A percentile compares a stretch with the other conserved stretches of the same genome.
Evolutionary conservation across 83 land plant species (phyloP).

Genomic region (Diphasiastrum complanatum): DNA sequence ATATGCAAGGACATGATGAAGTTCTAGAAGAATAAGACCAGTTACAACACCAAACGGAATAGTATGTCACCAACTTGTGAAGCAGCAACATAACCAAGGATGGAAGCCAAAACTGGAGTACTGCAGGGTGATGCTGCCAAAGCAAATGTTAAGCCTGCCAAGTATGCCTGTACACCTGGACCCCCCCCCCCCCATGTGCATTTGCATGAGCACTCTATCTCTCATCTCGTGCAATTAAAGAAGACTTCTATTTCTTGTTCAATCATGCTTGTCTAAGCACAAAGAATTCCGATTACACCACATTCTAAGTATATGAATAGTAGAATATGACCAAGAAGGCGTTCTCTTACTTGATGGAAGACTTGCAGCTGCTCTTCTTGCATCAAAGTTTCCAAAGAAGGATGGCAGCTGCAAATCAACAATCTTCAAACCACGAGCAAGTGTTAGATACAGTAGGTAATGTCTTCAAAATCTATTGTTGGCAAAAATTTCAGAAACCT

Average conservation of each 20-base stretch:
- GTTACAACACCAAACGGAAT: too few species aligned
- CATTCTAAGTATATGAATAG: too few species aligned
- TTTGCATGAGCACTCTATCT: neutral
- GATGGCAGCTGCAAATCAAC: conserved; percentile 93
- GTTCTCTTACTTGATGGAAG: conserved; percentile 91
- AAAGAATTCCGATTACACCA: too few species aligned
- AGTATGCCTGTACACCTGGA: conserved; percentile 98
- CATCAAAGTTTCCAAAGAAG: conserved; percentile 78
- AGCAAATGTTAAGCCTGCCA: conserved; percentile 98
- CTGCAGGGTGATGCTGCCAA: conserved; percentile 99
- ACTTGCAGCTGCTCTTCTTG: conserved; percentile 85
- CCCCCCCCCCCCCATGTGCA: neutral
- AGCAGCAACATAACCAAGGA: conserved; percentile 92
- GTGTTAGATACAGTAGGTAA: too few species aligned
- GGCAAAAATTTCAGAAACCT: too few species aligned
- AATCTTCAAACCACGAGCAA: conserved; percentile 67
- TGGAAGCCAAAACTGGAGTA: conserved; percentile 90
- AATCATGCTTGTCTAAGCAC: too few species aligned
- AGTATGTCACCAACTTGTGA: conserved; percentile 53
- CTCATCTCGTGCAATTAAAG: too few species aligned
- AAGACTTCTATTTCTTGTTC: too few species aligned
- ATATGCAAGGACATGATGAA: too few species aligned
- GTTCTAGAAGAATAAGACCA: too few species aligned
- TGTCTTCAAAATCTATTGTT: too few species aligned
- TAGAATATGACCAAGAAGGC: too few species aligned